These are phyloP conservation scores for Metroxylon sagu DNA, from an alignment of 176 grass and related monocot genomes.

Conservation along the genomic window DNA sequence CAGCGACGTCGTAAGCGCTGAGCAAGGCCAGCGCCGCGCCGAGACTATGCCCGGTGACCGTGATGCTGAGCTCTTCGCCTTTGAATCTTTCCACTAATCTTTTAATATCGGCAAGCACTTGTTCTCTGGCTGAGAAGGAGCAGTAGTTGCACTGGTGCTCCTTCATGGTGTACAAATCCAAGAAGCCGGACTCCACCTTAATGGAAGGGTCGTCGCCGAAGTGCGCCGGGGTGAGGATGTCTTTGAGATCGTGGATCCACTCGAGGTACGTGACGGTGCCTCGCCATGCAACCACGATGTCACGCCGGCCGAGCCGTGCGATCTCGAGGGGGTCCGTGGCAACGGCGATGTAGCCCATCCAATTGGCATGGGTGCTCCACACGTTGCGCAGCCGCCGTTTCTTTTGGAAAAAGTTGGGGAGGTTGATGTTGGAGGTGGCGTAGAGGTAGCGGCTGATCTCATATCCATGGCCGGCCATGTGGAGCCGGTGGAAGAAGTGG, in stretches of 20 bases:
- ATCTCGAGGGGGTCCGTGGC: too few species aligned
- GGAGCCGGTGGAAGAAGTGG: slow-evolving; percentile 33
- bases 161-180: slow-evolving; percentile 19
- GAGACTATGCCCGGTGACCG: slow-evolving; percentile 66
- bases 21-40: slow-evolving; percentile 67
- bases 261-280: too few species aligned
- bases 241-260: slow-evolving; percentile 47
- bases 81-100: slow-evolving; percentile 25
- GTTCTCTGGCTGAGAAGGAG: too few species aligned
- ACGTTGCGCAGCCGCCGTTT: slow-evolving; percentile 21
- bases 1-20: slow-evolving; percentile 78
- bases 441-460: slow-evolving; percentile 57
- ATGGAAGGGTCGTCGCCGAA: slow-evolving; percentile 1
- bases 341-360: slow-evolving; percentile 81
- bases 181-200: too few species aligned
- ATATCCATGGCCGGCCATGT: slow-evolving; percentile 32
- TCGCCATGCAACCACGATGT: slow-evolving; percentile 3
- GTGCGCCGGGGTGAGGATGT: slow-evolving; percentile 47
- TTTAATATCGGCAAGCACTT: slow-evolving; percentile 23
- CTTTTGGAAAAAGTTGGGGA: slow-evolving; percentile 26
- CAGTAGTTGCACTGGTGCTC: too few species aligned
- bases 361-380: slow-evolving; percentile 59
- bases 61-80: slow-evolving; percentile 67
- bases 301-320: slow-evolving; percentile 47
- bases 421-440: slow-evolving; percentile 46